phyloP scores from a whole-genome alignment of 768 basidiomycete species.

The Lyophyllum atratum region DNA sequence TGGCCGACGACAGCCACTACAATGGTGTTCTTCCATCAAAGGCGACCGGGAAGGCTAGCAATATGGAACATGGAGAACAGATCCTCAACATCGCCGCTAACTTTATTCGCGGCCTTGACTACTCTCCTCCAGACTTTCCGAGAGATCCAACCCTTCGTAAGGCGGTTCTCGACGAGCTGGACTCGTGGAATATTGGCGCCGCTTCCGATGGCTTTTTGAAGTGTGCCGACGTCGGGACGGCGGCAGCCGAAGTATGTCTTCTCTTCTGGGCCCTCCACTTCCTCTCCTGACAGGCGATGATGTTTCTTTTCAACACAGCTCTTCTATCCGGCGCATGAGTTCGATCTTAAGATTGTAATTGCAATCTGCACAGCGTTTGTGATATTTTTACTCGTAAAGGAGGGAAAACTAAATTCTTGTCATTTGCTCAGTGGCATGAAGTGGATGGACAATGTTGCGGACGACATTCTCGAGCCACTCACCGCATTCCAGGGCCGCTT shows the following conservation, averaged over 20 bases:
- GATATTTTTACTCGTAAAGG: background rate
- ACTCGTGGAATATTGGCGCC: conserved; percentile 9
- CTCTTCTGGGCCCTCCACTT: background rate
- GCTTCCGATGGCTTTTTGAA: conserved; percentile 4
- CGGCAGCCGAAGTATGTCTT: conserved; percentile 5
- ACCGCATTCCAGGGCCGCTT: conserved; percentile 8
- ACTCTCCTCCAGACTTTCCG: conserved; percentile 3
- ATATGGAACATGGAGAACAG: conserved; percentile 4
- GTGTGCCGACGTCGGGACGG: conserved; percentile 3
- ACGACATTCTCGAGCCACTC: conserved; percentile 7
- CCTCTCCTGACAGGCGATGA: background rate
- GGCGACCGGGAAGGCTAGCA: conserved; percentile 6
- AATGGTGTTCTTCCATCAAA: conserved; percentile 8
- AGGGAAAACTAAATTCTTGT: background rate
- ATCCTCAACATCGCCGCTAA: conserved; percentile 6
- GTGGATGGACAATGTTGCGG: conserved; percentile 13
- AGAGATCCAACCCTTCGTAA: conserved; percentile 6
- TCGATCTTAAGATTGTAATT: conserved; percentile 11
- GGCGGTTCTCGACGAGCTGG: conserved; percentile 4
- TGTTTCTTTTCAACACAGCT: background rate
- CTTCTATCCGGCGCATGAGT: conserved; percentile 11
- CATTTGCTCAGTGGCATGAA: conserved; percentile 4
- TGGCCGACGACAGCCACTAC: conserved; percentile 2
- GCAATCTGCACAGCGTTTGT: conserved; percentile 8
- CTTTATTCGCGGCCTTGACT: conserved; percentile 4